Evolutionary conservation across 192 early-diverging fungal species (phyloP).

Genomic region (Rhizoclosmatium sp.): DNA sequence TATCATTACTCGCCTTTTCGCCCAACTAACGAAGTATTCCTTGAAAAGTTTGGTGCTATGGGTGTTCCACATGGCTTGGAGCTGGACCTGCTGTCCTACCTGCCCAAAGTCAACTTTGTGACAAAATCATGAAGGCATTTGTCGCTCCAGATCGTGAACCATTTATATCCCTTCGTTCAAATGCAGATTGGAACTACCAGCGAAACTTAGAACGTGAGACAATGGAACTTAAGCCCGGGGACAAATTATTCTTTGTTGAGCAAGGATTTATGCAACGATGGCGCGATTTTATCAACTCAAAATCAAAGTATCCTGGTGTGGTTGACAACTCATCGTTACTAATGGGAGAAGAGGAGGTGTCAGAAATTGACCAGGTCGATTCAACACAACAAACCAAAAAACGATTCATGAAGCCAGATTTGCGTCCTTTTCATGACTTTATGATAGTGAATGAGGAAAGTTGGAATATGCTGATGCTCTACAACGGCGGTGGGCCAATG

Average conservation of each 20-base stretch:
- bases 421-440: background rate
- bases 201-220: slow-evolving; percentile 9
- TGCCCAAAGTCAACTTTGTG: background rate
- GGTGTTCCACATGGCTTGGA: background rate
- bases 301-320: background rate
- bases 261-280: background rate
- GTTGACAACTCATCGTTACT: background rate
- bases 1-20: background rate
- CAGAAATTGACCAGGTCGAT: background rate
- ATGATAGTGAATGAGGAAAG: slow-evolving; percentile 9
- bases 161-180: background rate
- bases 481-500: background rate
- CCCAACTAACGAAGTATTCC: background rate
- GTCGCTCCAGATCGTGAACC: background rate
- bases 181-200: background rate
- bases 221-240: background rate
- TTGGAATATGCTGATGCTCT: background rate
- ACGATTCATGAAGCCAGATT: background rate
- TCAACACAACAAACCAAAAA: background rate
- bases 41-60: slow-evolving; percentile 3
- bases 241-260: background rate
- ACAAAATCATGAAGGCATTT: background rate
- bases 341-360: background rate
- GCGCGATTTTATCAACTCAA: background rate
- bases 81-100: background rate